Base-by-base conservation (phyloP, 2,329 filamentous ascomycete species). In the Pseudogymnoascus sp. region DNA sequence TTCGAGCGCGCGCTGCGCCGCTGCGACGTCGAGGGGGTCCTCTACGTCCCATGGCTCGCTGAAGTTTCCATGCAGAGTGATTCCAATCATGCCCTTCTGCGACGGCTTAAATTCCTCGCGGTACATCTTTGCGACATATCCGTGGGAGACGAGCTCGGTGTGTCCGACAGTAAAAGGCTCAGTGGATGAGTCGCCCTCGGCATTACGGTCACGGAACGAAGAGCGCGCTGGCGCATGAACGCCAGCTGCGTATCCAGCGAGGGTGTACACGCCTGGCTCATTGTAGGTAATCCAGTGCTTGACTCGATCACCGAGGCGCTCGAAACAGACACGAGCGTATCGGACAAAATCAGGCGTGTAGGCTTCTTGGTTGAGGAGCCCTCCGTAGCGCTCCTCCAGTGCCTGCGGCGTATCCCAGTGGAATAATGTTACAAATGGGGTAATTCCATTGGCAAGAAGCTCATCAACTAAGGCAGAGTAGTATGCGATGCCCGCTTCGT, bases 201-300 rank as follows among this genome's bases (percentile, higher is more conserved):
- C 70, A 60, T 82, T 90, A 79, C 86, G 90, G 65, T 73, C 81
- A 66, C 90, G 84, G 75, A 94, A 87, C 69, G 88, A 91, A 5
- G 87, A 90, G 71, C 84, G 87, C 14, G 91, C 91, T 1, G 91
- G 91, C 10, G 91, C 91, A 73, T 92, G 92, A 66, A 85, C 78
- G 25, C 91, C 91, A 44, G 83, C 84, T 72, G 82, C 89, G 76
- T 93, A 94, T 37, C 90, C 91, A 44, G 94, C 81, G 65, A 94
- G 87, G 62, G 88, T 85, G 67, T 85, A 90, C 76, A 90, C 95
- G 85, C 89, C 94, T 3, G 91, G 91, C 78, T 96, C 91, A 74
- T 94, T 94, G 78, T 93, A 92, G 25, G 90, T 94, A 74, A 92
- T 90, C 91, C 91, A 96, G 76, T 90, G 82, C 79, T 91, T 91